Evolutionary conservation across 1,284 basidiomycete genomes (phyloP), one percentile per base, ranked within the genome.

Genomic region (Retiboletus flavoniger): DNA sequence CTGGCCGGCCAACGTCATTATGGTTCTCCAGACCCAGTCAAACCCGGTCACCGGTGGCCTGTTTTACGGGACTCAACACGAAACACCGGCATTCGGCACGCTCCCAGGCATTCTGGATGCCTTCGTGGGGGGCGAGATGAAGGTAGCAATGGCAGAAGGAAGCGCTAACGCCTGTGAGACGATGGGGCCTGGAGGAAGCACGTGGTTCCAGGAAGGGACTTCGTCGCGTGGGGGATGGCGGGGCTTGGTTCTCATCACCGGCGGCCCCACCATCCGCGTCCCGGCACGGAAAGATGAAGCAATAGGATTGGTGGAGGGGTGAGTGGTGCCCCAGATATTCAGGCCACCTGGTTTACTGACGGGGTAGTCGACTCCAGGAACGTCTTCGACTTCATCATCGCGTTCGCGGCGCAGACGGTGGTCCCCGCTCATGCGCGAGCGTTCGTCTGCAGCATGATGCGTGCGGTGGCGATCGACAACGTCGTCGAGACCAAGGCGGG

Each of bases 1-100:
- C 4, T 44, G 11, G 2, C 42, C 26, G 5, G 42, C n/a, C 3
- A 43, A 43, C 11, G 14, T 40, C 0, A 16, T 40, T 1, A 8
- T 7, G 0, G 1, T 24, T 1, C 3, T 41, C 0, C 13, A 41
- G 0, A 41, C 21, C 0, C 4, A 41, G 2, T 26, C 13, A 0
- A 6, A 26, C 21, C 21, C 14, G 1, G 3, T 2, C 2, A 44
- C 42, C 2, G n/a, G 42, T 2, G 28, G 10, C 2, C 5, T 44
- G 4, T 19, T 13, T 2, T 44, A 44, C 3, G 17, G 42, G 2
- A 4, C 4, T 44, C 7, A 2, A 1, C 4, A 6, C 1, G 11
- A 19, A 8, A 4, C 3, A 1, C 10, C 11, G 1, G n/a, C 3
- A 1, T 43, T 13, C n/a, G 19, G 42, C 11, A 31, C 42, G 0